These are phyloP conservation scores for Rhodotorula sp. DNA, from an alignment of 1,284 basidiomycete genomes.

Conservation along the genomic window DNA sequence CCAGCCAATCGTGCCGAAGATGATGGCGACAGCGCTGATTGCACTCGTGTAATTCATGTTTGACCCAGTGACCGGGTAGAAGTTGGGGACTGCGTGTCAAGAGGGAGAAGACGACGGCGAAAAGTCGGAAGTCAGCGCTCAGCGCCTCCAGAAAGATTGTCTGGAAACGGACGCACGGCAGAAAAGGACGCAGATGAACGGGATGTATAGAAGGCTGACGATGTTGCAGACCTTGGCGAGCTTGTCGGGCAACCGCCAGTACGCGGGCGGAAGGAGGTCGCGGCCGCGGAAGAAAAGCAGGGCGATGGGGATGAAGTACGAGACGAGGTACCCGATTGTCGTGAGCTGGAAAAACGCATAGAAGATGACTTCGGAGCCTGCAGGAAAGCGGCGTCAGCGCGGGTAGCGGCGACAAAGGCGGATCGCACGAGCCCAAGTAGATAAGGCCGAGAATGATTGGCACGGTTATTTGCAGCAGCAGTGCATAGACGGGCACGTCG, in stretches of 20 bases:
- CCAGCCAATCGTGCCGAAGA: conserved; percentile 18
- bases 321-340: neutral
- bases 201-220: conserved; percentile 16
- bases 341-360: conserved; percentile 27
- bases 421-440: conserved; percentile 17
- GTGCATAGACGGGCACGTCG: conserved; percentile 17
- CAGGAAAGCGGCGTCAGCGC: too few species aligned
- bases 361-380: conserved; percentile 20
- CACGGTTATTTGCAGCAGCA: conserved; percentile 12
- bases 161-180: conserved; percentile 4
- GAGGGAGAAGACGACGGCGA: too few species aligned
- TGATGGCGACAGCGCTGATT: conserved; percentile 9
- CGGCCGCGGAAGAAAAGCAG: conserved; percentile 28
- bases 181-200: conserved; percentile 32
- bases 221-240: conserved; percentile 20
- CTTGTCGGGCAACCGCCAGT: conserved; percentile 20
- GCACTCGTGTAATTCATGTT: conserved; percentile 24
- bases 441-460: conserved; percentile 24
- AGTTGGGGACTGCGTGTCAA: conserved; percentile 20
- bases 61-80: conserved; percentile 9
- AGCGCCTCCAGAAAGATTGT: neutral
- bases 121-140: neutral
- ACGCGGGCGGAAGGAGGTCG: conserved; percentile 17
- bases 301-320: conserved; percentile 27
- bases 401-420: too few species aligned